These are phyloP conservation scores for Tephrocybe rancida DNA, from an alignment of 768 basidiomycete species.

Conservation along the genomic window DNA sequence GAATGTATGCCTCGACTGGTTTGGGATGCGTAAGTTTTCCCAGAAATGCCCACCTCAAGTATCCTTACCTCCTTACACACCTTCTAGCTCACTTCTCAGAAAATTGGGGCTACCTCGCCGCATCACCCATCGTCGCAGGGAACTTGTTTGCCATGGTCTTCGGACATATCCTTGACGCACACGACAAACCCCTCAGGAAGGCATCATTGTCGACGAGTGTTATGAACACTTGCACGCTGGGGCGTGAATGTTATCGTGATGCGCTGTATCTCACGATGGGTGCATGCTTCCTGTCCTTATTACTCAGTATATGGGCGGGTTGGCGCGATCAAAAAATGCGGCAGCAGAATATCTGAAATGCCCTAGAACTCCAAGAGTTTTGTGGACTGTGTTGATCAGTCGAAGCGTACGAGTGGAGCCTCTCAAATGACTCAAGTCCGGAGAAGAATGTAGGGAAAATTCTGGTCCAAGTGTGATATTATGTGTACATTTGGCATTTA, in stretches of 20 bases:
- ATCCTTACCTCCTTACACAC: neutral
- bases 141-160: slow-evolving; percentile 87
- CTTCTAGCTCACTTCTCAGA: slow-evolving; percentile 71
- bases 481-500: too few relatives aligned
- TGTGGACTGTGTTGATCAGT: too few relatives aligned
- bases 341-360: too few relatives aligned
- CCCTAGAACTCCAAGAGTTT: too few relatives aligned
- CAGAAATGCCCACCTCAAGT: too few relatives aligned
- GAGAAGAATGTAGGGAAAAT: too few relatives aligned
- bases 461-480: too few relatives aligned
- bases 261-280: slow-evolving; percentile 55
- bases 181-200: slow-evolving; percentile 31
- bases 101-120: slow-evolving; percentile 83
- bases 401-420: too few relatives aligned
- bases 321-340: slow-evolving; percentile 47
- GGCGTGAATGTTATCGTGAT: slow-evolving; percentile 59
- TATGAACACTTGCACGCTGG: slow-evolving; percentile 45
- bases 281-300: slow-evolving; percentile 48
- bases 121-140: slow-evolving; percentile 74
- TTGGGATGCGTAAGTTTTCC: slow-evolving; percentile 70
- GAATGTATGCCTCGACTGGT: slow-evolving; percentile 80
- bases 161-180: slow-evolving; percentile 78
- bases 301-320: slow-evolving; percentile 52
- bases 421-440: too few relatives aligned
- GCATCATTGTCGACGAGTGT: neutral